Conservation (phyloP, 2,329 filamentous ascomycete species). For the Bipolaris gigantea region DNA sequence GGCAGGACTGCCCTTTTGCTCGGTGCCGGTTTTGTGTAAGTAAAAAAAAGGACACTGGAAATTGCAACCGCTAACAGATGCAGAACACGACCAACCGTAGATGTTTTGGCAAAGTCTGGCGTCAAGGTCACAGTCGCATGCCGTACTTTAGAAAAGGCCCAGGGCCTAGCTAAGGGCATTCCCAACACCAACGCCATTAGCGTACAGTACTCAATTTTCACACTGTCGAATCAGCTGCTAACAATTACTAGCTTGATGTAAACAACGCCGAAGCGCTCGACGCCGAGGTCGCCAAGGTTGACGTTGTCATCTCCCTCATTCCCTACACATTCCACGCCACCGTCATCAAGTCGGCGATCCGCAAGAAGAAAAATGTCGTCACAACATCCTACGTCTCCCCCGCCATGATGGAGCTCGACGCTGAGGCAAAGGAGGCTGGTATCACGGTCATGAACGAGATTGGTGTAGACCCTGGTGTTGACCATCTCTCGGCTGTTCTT, state of each 20-base stretch:
- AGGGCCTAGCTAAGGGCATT: slow-evolving; percentile 71
- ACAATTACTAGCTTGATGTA: slow-evolving; percentile 70
- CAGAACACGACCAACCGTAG: slow-evolving; percentile 59
- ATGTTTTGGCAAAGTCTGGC: slow-evolving; percentile 60
- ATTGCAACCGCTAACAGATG: slow-evolving; percentile 12
- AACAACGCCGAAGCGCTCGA: slow-evolving; percentile 75
- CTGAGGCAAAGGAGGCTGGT: slow-evolving; percentile 80
- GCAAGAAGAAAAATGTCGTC: slow-evolving; percentile 92
- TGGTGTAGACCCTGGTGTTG: slow-evolving; percentile 67
- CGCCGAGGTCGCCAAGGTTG: slow-evolving; percentile 74
- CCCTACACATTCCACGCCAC: slow-evolving; percentile 69
- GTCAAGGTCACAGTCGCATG: slow-evolving; percentile 69
- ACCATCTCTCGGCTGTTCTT: slow-evolving; percentile 81
- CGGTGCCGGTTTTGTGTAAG: slow-evolving; percentile 46
- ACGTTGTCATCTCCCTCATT: slow-evolving; percentile 74
- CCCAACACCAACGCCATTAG: slow-evolving; percentile 71
- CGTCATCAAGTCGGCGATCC: slow-evolving; percentile 92
- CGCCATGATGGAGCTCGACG: slow-evolving; percentile 86
- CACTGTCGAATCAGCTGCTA: slow-evolving; percentile 6
- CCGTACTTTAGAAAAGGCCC: slow-evolving; percentile 74
- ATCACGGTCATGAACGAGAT: slow-evolving; percentile 96
- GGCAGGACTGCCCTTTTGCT: slow-evolving; percentile 44
- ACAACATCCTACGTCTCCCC: slow-evolving; percentile 93
- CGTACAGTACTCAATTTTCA: slow-evolving; percentile 17
- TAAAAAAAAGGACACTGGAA: neutral